These are phyloP conservation scores for Panicum hallii DNA, from an alignment of 202 grass and related monocot species.

Conservation along the genomic window DNA sequence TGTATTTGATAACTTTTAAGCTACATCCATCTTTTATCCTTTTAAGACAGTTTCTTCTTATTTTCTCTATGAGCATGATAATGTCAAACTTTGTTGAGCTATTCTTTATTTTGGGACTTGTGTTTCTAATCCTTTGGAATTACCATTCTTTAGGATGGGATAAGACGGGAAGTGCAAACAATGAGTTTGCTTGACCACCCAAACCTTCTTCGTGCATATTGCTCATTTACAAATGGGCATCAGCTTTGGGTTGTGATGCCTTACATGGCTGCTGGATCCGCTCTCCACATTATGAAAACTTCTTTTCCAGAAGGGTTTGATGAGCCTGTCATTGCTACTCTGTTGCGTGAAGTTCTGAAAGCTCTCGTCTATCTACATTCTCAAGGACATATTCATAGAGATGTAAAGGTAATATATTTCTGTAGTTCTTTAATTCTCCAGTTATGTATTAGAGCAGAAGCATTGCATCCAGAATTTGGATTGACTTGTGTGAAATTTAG, in stretches of 20 bases:
- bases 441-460: constrained; percentile 15
- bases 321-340: constrained; percentile 88
- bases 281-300: constrained; percentile 96
- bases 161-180: constrained; percentile 94
- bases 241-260: constrained; percentile 98
- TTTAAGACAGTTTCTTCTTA: neutral
- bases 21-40: constrained; percentile 19
- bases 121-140: constrained; percentile 45
- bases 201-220: constrained; percentile 81
- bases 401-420: constrained; percentile 86
- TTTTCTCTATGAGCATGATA: constrained; percentile 26
- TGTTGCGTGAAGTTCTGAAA: constrained; percentile 90
- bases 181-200: constrained; percentile 95
- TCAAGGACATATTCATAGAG: constrained; percentile 94
- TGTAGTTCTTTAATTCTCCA: constrained; percentile 14
- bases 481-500: neutral
- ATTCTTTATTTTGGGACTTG: constrained; percentile 16
- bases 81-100: neutral
- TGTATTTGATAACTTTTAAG: constrained; percentile 24
- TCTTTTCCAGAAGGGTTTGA: constrained; percentile 93
- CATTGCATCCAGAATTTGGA: constrained; percentile 25
- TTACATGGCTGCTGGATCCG: constrained; percentile 90
- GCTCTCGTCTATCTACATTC: constrained; percentile 94
- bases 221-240: constrained; percentile 81
- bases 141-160: constrained; percentile 78